phyloP scores from a whole-genome alignment of 345 rosid species.

The Firmiana major region DNA sequence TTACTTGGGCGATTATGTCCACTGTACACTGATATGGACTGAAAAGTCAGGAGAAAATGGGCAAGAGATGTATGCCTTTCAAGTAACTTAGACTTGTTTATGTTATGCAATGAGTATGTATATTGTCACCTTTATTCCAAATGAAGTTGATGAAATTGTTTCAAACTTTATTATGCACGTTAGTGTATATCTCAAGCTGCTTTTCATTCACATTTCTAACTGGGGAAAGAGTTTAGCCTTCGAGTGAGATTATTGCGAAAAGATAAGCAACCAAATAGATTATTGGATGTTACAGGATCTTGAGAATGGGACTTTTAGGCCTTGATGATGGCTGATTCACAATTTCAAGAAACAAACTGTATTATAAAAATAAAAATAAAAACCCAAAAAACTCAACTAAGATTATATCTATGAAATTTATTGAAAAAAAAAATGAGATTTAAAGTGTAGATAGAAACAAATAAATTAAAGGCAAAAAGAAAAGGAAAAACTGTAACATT shows the following conservation, averaged over 20 bases:
- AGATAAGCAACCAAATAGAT: background rate
- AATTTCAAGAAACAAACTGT: too few relatives aligned
- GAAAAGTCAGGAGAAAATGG: slow-evolving; percentile 10
- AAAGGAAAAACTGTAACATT: too few relatives aligned
- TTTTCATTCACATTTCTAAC: background rate
- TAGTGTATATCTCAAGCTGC: background rate
- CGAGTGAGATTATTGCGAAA: background rate
- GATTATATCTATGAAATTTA: too few relatives aligned
- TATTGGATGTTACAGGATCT: background rate
- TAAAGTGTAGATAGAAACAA: too few relatives aligned
- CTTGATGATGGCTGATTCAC: background rate
- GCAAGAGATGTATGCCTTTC: background rate
- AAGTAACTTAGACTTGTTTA: background rate
- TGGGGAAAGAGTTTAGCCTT: background rate
- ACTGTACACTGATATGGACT: slow-evolving; percentile 34
- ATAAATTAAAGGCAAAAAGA: too few relatives aligned
- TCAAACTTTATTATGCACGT: background rate
- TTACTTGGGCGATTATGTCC: too few relatives aligned
- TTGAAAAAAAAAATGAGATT: too few relatives aligned
- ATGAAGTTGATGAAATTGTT: background rate
- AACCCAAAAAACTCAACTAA: too few relatives aligned
- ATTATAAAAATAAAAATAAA: too few relatives aligned
- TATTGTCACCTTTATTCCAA: background rate
- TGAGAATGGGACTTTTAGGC: background rate
- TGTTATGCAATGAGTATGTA: background rate